These are phyloP conservation scores for Aspergillus japonicus DNA, from an alignment of 2,329 filamentous ascomycete genomes.

Conservation along the genomic window DNA sequence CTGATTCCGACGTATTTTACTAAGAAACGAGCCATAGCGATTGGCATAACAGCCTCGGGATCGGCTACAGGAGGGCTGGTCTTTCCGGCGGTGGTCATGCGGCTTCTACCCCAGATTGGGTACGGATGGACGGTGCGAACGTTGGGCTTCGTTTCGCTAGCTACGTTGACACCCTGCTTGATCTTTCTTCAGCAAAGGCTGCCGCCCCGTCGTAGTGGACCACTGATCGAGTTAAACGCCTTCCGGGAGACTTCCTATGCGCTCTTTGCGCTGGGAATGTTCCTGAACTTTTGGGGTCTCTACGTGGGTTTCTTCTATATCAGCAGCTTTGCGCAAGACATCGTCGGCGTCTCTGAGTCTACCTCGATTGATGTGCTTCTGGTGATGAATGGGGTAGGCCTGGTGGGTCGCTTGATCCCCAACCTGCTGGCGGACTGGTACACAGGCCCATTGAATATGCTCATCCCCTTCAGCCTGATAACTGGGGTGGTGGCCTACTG, in stretches of 20 bases:
- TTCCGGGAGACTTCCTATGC: slow-evolving; percentile 53
- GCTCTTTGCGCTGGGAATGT: slow-evolving; percentile 44
- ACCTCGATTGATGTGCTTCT: slow-evolving; percentile 61
- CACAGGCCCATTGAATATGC: slow-evolving; percentile 60
- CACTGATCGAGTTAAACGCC: slow-evolving; percentile 52
- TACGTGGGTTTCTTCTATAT: slow-evolving; percentile 56
- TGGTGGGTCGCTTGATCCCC: slow-evolving; percentile 58
- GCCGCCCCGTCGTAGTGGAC: slow-evolving; percentile 50
- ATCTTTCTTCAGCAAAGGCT: slow-evolving; percentile 51
- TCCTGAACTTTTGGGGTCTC: slow-evolving; percentile 52
- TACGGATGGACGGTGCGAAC: slow-evolving; percentile 65
- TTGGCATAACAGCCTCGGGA: slow-evolving; percentile 60
- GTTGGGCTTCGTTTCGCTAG: slow-evolving; percentile 60
- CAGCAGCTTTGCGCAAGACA: slow-evolving; percentile 40
- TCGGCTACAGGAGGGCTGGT: slow-evolving; percentile 62
- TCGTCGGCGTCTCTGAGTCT: slow-evolving; percentile 42
- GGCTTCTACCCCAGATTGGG: slow-evolving; percentile 59
- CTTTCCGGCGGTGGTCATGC: slow-evolving; percentile 59
- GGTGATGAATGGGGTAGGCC: slow-evolving; percentile 63
- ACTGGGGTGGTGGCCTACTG: slow-evolving; percentile 49
- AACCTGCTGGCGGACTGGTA: slow-evolving; percentile 58
- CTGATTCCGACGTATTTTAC: slow-evolving; percentile 62
- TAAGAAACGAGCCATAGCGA: slow-evolving; percentile 58
- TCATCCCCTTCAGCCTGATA: slow-evolving; percentile 51
- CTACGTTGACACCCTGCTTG: slow-evolving; percentile 41